Evolutionary conservation across 2,329 filamentous ascomycete genomes (phyloP).

Genomic region (Alternaria panax): DNA sequence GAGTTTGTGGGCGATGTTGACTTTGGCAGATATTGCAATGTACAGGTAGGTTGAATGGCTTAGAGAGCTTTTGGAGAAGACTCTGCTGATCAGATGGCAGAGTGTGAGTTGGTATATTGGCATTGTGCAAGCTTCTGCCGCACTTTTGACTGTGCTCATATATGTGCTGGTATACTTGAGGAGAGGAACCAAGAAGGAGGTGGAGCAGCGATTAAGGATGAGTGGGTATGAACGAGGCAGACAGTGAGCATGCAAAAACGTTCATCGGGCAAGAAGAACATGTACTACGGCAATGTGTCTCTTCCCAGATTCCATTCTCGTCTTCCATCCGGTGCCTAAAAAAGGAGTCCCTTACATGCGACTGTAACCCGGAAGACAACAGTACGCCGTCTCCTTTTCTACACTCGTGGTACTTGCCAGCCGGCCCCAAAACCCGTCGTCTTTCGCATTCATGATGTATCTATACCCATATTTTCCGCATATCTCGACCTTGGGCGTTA

Average conservation of each 20-base stretch:
- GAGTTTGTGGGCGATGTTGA: slow-evolving; percentile 48
- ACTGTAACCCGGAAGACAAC: not conserved
- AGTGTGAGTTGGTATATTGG: slow-evolving; percentile 47
- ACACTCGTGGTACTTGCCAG: not conserved
- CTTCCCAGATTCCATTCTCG: not conserved
- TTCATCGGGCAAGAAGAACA: not conserved
- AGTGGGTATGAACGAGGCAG: not conserved
- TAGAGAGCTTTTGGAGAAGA: not conserved
- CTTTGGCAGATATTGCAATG: slow-evolving; percentile 47
- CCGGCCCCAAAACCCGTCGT: not conserved
- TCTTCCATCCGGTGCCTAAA: not conserved
- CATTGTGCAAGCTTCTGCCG: slow-evolving; percentile 42
- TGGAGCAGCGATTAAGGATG: slow-evolving; percentile 1
- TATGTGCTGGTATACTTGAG: slow-evolving; percentile 41
- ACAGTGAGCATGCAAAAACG: not conserved
- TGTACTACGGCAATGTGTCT: not conserved
- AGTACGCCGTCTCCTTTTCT: not conserved
- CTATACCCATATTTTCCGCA: not conserved
- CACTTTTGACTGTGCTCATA: slow-evolving; percentile 40
- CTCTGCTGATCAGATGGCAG: slow-evolving; percentile 26
- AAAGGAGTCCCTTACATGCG: not conserved
- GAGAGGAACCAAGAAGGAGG: slow-evolving; percentile 39
- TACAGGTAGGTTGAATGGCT: slow-evolving; percentile 38
- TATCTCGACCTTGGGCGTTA: not conserved
- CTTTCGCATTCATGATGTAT: not conserved